A percentile compares a stretch with the other conserved stretches of the same genome.
Evolutionary conservation across 2,329 filamentous ascomycete species (phyloP).

Genomic region (Shiraia sp.): DNA sequence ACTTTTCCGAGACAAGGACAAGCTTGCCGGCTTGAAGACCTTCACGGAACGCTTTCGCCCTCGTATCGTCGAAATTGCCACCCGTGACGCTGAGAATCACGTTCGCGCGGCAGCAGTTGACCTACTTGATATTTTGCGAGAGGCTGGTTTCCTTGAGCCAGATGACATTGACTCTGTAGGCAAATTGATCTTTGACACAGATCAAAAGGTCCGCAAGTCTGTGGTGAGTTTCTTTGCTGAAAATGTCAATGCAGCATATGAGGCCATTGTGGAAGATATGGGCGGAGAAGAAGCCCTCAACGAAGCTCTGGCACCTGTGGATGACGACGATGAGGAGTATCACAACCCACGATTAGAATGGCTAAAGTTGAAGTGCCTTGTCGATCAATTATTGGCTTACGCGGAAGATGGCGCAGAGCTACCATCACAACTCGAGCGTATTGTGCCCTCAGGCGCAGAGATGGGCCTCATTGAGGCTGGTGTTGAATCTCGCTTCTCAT

Average conservation of each 20-base stretch:
- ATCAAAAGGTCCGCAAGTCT: slow-evolving; percentile 81
- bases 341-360: slow-evolving; percentile 78
- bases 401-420: slow-evolving; percentile 69
- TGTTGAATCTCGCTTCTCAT: slow-evolving; percentile 78
- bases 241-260: slow-evolving; percentile 80
- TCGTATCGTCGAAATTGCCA: slow-evolving; percentile 90
- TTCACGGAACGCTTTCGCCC: slow-evolving; percentile 92
- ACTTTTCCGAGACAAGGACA: slow-evolving; percentile 79
- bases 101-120: slow-evolving; percentile 82
- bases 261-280: slow-evolving; percentile 79
- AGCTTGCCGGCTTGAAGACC: slow-evolving; percentile 75
- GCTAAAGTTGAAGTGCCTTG: slow-evolving; percentile 90
- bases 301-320: slow-evolving; percentile 70
- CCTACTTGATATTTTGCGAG: slow-evolving; percentile 78
- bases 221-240: slow-evolving; percentile 89
- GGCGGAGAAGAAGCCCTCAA: slow-evolving; percentile 77
- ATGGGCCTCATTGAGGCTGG: slow-evolving; percentile 61
- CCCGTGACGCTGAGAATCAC: slow-evolving; percentile 76
- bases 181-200: slow-evolving; percentile 84
- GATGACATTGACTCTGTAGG: slow-evolving; percentile 89
- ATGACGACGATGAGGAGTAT: slow-evolving; percentile 74
- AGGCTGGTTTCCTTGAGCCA: slow-evolving; percentile 85
- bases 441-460: slow-evolving; percentile 46
- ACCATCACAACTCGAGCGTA: slow-evolving; percentile 52
- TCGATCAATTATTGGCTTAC: slow-evolving; percentile 80